Evolutionary conservation across 768 basidiomycete species (phyloP).

Genomic region (Crassisporium funariophilum): DNA sequence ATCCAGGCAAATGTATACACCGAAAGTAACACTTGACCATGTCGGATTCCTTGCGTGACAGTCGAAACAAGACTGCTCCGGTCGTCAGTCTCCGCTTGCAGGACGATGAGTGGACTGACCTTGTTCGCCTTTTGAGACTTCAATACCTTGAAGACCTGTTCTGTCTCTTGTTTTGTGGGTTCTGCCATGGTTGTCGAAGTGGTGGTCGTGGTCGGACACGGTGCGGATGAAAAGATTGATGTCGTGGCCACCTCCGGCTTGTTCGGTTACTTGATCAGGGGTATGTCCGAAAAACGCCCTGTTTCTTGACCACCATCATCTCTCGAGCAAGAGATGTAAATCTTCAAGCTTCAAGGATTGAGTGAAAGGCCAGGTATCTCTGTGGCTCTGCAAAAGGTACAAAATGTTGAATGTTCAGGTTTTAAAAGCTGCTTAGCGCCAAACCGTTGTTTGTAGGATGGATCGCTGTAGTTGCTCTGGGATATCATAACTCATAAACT

Average conservation of each 20-base stretch:
- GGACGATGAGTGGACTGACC: conserved; percentile 37
- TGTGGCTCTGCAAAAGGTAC: too few relatives aligned
- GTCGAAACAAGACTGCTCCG: conserved; percentile 74
- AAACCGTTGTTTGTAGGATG: too few relatives aligned
- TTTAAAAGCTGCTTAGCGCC: too few relatives aligned
- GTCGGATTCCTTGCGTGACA: conserved; percentile 95
- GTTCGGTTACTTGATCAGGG: not conserved
- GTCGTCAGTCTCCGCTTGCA: not conserved
- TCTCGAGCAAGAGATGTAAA: too few relatives aligned
- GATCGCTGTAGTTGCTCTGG: too few relatives aligned
- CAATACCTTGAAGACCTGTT: conserved; percentile 81
- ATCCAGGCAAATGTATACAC: conserved; percentile 96
- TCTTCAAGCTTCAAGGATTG: too few relatives aligned
- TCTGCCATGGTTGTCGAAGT: conserved; percentile 54
- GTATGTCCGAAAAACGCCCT: not conserved
- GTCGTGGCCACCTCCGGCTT: conserved; percentile 29
- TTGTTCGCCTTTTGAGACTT: conserved; percentile 89
- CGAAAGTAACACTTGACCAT: conserved; percentile 96
- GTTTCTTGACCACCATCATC: not conserved
- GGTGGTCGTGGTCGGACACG: conserved; percentile 14
- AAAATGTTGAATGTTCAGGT: too few relatives aligned
- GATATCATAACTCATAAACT: too few relatives aligned
- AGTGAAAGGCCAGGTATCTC: too few relatives aligned
- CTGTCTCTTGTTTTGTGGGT: conserved; percentile 84
- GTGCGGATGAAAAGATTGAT: conserved; percentile 22